These are phyloP conservation scores for Zygoascus biomembranicola DNA, from an alignment of 805 yeast genomes.

Conservation along the genomic window DNA sequence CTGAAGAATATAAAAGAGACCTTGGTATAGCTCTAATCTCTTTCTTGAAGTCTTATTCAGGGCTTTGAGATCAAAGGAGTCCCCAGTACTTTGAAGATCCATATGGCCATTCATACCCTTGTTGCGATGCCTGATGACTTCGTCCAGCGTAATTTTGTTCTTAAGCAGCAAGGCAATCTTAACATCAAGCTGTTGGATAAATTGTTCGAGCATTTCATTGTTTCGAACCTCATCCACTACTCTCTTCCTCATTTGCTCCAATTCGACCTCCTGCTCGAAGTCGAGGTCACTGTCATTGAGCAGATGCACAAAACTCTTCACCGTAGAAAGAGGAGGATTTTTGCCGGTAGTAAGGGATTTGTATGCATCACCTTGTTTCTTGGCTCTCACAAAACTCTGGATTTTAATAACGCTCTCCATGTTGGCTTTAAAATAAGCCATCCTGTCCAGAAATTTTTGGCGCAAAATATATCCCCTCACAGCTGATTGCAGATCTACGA, in stretches of 20 bases:
- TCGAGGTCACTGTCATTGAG: constrained; percentile 67
- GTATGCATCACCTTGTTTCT: constrained; percentile 64
- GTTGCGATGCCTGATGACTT: constrained; percentile 41
- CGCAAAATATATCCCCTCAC: constrained; percentile 28
- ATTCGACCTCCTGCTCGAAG: constrained; percentile 61
- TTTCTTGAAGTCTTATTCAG: constrained; percentile 32
- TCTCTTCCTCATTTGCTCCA: constrained; percentile 58
- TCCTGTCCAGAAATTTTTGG: constrained; percentile 19
- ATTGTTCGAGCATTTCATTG: constrained; percentile 65
- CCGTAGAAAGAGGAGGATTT: constrained; percentile 72
- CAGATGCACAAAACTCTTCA: constrained; percentile 67
- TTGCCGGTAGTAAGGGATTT: constrained; percentile 56
- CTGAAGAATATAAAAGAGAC: constrained; percentile 73
- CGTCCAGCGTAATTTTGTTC: constrained; percentile 72
- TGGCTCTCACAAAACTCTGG: constrained; percentile 66
- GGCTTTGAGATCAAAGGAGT: constrained; percentile 30
- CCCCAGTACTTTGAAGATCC: constrained; percentile 20
- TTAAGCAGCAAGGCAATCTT: constrained; percentile 71
- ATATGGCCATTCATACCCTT: constrained; percentile 18
- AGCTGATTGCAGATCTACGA: constrained; percentile 27
- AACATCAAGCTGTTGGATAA: constrained; percentile 66
- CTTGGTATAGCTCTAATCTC: constrained; percentile 63
- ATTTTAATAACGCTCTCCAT: constrained; percentile 54
- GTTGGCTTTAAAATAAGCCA: constrained; percentile 46
- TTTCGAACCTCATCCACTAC: constrained; percentile 62